These are phyloP conservation scores for Beauveria rudraprayagi DNA, from an alignment of 2,329 filamentous ascomycete genomes.

Conservation along the genomic window DNA sequence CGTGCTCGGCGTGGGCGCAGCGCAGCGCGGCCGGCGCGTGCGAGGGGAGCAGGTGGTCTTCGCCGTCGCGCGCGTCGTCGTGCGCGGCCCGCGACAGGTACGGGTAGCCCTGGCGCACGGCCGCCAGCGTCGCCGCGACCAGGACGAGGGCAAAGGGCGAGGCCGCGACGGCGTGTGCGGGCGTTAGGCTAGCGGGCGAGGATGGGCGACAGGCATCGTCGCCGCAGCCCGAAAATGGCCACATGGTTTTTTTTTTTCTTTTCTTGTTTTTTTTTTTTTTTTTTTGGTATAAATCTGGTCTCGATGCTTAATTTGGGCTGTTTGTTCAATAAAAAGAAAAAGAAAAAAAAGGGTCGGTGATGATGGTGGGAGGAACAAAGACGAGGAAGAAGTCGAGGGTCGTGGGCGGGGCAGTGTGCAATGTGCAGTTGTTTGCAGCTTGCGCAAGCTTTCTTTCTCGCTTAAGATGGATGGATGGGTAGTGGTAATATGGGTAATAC, in stretches of 20 bases:
- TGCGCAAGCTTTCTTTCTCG: not conserved
- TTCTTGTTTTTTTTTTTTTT: not conserved
- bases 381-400: not conserved
- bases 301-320: no score
- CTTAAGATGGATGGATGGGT: not conserved
- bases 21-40: slow-evolving; percentile 53
- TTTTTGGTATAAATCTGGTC: no score
- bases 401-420: no score
- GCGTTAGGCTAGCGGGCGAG: slow-evolving; percentile 30
- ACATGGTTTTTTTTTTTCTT: slow-evolving; percentile 21
- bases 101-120: slow-evolving; percentile 63
- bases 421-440: not conserved
- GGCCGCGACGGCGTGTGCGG: slow-evolving; percentile 49
- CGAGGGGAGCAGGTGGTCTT: slow-evolving; percentile 54
- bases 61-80: slow-evolving; percentile 40
- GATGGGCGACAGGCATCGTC: slow-evolving; percentile 48
- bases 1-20: slow-evolving; percentile 52
- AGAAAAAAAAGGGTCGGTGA: not conserved
- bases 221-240: slow-evolving; percentile 43
- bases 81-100: slow-evolving; percentile 50
- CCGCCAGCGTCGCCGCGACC: slow-evolving; percentile 50
- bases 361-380: no score
- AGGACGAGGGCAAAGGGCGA: slow-evolving; percentile 68
- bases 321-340: no score
- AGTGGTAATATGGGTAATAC: no score